Base-by-base conservation (phyloP, 2,329 filamentous ascomycete species). In the Penicillium sp. region DNA sequence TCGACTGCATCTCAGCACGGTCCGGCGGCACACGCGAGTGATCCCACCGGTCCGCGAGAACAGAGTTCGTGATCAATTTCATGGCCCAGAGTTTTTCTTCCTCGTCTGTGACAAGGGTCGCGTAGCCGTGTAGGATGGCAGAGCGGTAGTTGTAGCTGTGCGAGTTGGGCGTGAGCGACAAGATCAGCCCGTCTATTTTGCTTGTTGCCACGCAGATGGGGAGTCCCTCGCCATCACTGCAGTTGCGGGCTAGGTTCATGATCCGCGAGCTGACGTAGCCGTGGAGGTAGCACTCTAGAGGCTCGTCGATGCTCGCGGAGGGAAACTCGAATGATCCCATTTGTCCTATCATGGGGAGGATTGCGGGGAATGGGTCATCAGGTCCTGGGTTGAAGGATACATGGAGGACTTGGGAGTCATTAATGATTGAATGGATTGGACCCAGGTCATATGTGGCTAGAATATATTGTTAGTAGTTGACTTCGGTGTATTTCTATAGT, bases 91-190 rank as follows among this genome's bases (percentile, higher is more conserved):
- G 70, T 70, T 90, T 90, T 77, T 96, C 91, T 3, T 81, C 83
- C 0, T 76, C 72, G 59, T 88, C 84, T 2, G 84, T 83, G 7
- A 96, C 89, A 2, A 88, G 73, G 9, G 75, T 79, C 0, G 88
- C 91, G 70, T 87, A 84, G 1, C 91, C 92, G 68, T 93, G 91
- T 13, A 94, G 79, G 9, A 91, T 79, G 11, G 89, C 89, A 39
- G 87, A 91, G 60, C 90, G 89, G 77, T 94, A 96, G 79, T 95
- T 93, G 79, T 91, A 92, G 76, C 84, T 90, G 78, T 95, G 90
- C 58, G 84, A 84, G 77, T 90, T 89, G 13, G 91, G 89, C 0
- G 91, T 91, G 15, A 95, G 82, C 21, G 89, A 84, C 33, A 96
- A 84, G 9, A 96, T 86, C 51, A 94, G 79, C 39, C 91, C 91